These are phyloP conservation scores for Pistacia vera DNA, from an alignment of 345 rosid genomes.

Conservation along the genomic window DNA sequence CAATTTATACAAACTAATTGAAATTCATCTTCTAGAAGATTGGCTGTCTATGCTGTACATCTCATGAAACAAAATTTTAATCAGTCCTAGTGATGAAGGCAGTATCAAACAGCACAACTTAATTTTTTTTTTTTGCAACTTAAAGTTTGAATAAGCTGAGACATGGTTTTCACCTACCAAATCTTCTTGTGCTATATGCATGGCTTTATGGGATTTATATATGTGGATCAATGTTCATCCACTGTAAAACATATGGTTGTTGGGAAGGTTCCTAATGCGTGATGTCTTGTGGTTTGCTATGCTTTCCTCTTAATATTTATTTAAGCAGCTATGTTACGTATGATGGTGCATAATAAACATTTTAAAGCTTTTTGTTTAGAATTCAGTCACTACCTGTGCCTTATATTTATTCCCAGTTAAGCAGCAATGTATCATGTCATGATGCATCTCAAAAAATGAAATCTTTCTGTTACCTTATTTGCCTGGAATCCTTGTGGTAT, in stretches of 20 bases:
- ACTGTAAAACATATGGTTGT: background rate
- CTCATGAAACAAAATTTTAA: background rate
- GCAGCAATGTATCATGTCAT: too few species aligned
- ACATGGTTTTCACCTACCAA: background rate
- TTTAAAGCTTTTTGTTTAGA: background rate
- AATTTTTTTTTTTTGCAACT: background rate
- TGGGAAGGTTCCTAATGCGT: background rate
- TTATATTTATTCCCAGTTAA: too few species aligned
- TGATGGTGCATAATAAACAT: background rate
- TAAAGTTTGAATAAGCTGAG: conserved; percentile 3
- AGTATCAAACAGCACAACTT: background rate
- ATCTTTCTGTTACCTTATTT: background rate
- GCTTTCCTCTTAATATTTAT: background rate
- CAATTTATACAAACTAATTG: background rate
- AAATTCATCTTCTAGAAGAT: background rate
- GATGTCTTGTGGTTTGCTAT: background rate
- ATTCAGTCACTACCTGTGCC: background rate
- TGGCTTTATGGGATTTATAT: background rate
- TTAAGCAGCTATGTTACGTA: background rate
- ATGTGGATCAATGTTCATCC: background rate
- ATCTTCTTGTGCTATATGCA: background rate
- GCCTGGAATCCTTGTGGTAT: background rate
- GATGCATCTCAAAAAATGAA: too few species aligned
- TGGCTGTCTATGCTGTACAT: background rate
- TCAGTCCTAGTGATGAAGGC: background rate